These are phyloP conservation scores for Neurospora hispaniola DNA, from an alignment of 495 filamentous ascomycete species.

Conservation along the genomic window DNA sequence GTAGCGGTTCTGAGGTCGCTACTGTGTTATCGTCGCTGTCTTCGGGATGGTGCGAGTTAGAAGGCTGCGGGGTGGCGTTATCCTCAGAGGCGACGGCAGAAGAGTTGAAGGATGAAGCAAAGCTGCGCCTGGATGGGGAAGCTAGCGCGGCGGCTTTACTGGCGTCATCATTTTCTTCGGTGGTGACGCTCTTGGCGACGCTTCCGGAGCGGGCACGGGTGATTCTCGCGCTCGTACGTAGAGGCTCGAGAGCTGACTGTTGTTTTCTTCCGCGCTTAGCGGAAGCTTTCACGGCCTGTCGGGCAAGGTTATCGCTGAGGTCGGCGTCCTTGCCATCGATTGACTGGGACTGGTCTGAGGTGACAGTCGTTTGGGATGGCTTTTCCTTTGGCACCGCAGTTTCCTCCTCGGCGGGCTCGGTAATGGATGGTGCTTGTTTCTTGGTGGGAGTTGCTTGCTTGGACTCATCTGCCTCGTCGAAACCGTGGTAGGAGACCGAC, in stretches of 20 bases:
- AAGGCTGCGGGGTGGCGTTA: neutral
- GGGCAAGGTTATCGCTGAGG: slow-evolving; percentile 26
- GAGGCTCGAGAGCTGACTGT: slow-evolving; percentile 12
- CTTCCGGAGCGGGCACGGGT: slow-evolving; percentile 20
- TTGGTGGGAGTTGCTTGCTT: neutral
- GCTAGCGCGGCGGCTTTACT: slow-evolving; percentile 9
- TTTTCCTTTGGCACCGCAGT: slow-evolving; percentile 1
- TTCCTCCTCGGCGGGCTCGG: slow-evolving; percentile 9
- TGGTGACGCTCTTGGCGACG: slow-evolving; percentile 9
- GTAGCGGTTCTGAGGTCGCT: neutral
- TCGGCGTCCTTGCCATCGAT: slow-evolving; percentile 7
- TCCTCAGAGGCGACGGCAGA: neutral
- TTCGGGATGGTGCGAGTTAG: neutral
- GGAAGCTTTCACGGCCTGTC: slow-evolving; percentile 17
- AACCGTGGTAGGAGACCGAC: neutral
- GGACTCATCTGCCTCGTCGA: slow-evolving; percentile 3
- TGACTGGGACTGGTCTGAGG: neutral
- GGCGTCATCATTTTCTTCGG: slow-evolving; percentile 11
- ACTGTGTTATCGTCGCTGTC: neutral
- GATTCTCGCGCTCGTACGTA: slow-evolving; percentile 11
- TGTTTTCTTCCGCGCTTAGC: slow-evolving; percentile 15
- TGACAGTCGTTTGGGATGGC: neutral
- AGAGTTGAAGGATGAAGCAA: slow-evolving; percentile 15
- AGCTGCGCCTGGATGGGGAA: slow-evolving; percentile 9
- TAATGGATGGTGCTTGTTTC: neutral